These are phyloP conservation scores for Phytopythium boreale DNA, from an alignment of 352 stramenopile species.

Conservation along the genomic window DNA sequence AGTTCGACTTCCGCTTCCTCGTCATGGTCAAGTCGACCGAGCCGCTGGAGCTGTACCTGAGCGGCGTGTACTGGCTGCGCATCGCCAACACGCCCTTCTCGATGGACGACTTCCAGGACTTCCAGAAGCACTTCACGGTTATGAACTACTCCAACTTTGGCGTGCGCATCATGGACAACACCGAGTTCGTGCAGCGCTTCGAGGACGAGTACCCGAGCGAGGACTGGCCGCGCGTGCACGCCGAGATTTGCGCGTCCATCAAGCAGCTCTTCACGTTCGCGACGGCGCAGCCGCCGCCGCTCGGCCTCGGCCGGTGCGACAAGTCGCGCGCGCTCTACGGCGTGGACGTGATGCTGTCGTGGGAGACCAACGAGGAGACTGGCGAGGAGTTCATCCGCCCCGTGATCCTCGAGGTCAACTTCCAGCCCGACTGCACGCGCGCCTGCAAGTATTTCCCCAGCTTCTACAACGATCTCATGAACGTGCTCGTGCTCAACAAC, in stretches of 20 bases:
- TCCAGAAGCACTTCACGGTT: constrained; percentile 60
- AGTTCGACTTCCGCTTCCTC: constrained; percentile 59
- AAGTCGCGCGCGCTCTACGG: constrained; percentile 56
- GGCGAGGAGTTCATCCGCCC: constrained; percentile 37
- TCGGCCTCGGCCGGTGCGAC: constrained; percentile 43
- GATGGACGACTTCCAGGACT: constrained; percentile 56
- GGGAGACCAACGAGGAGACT: constrained; percentile 30
- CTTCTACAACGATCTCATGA: constrained; percentile 59
- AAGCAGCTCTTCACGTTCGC: constrained; percentile 47
- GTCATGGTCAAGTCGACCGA: constrained; percentile 56
- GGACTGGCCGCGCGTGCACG: constrained; percentile 38
- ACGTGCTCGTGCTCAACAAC: constrained; percentile 44
- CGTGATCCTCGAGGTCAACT: constrained; percentile 53
- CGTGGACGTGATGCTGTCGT: constrained; percentile 54
- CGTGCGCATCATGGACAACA: constrained; percentile 52
- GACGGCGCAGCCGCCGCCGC: constrained; percentile 34
- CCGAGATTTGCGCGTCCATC: constrained; percentile 41
- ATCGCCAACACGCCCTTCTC: constrained; percentile 56
- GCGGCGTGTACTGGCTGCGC: constrained; percentile 47
- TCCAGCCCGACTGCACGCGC: constrained; percentile 52
- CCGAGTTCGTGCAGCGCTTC: constrained; percentile 45
- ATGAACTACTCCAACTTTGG: constrained; percentile 57
- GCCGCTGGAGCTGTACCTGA: constrained; percentile 46
- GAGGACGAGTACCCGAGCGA: constrained; percentile 47
- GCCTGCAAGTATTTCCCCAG: constrained; percentile 51